These are phyloP conservation scores for Fusarium xylarioides DNA, from an alignment of 2,329 filamentous ascomycete genomes.

Conservation along the genomic window DNA sequence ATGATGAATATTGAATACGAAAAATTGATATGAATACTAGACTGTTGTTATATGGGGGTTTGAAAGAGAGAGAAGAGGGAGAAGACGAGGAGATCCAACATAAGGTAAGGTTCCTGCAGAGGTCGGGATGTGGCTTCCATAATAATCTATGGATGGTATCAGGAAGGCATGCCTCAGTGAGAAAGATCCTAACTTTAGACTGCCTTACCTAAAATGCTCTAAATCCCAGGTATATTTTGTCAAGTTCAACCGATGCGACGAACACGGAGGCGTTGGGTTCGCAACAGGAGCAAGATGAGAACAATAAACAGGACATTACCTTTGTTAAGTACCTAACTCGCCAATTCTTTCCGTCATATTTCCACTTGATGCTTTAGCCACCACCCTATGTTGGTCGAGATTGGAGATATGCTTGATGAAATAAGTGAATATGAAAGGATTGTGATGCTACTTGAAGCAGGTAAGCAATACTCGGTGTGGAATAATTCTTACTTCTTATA, in stretches of 20 bases:
- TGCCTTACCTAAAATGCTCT: background rate
- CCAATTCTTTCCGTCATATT: background rate
- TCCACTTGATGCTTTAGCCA: background rate
- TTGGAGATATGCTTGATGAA: background rate
- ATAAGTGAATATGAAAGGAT: too few relatives aligned
- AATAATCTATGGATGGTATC: background rate
- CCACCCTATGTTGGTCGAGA: background rate
- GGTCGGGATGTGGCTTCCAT: background rate
- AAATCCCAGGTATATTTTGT: background rate
- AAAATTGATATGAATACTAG: background rate
- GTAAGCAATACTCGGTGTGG: background rate
- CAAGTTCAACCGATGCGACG: background rate
- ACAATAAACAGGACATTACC: background rate
- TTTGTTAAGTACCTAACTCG: background rate
- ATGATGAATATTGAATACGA: background rate
- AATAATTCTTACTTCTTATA: background rate
- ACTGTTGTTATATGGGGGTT: background rate
- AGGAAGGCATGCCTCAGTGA: background rate
- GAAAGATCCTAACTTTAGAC: background rate
- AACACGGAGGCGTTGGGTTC: background rate
- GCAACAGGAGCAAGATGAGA: too few relatives aligned
- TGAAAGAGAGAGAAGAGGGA: background rate
- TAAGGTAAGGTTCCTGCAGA: too few relatives aligned
- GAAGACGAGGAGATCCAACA: background rate
- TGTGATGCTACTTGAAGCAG: background rate